phyloP scores from a whole-genome alignment of 2,329 filamentous ascomycete genomes.

The Aureobasidium sp. region DNA sequence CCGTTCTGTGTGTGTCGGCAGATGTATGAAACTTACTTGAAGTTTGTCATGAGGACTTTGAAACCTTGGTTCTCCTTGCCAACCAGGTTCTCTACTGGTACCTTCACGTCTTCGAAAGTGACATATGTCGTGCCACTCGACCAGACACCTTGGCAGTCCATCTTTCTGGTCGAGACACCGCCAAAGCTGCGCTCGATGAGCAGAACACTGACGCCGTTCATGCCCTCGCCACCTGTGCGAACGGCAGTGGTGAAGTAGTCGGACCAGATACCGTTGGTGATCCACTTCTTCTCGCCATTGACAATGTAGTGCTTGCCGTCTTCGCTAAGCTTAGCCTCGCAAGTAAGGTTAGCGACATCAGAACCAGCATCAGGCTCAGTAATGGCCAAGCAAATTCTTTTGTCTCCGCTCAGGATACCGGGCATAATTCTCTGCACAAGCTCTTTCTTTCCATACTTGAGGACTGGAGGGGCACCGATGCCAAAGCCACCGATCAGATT shows the following conservation, averaged over 20 bases:
- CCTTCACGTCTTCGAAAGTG: constrained; percentile 98
- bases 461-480: constrained; percentile 83
- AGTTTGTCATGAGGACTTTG: constrained; percentile 99
- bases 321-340: constrained; percentile 87
- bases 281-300: constrained; percentile 99
- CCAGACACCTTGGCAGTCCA: constrained; percentile 99
- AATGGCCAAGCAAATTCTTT: constrained; percentile 95
- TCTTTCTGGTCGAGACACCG: constrained; percentile 84
- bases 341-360: constrained; percentile 91
- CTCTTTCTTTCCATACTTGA: constrained; percentile 83
- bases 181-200: constrained; percentile 81
- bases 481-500: constrained; percentile 94
- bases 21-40: constrained; percentile 43
- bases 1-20: constrained; percentile 52
- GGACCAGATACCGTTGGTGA: constrained; percentile 85
- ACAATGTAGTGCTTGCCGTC: constrained; percentile 99
- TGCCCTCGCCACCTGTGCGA: constrained; percentile 74
- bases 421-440: constrained; percentile 84
- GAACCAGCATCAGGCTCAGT: constrained; percentile 91
- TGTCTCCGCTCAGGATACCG: constrained; percentile 81
- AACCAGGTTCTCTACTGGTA: constrained; percentile 96
- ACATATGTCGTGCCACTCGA: constrained; percentile 93
- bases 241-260: constrained; percentile 99
- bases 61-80: constrained; percentile 98
- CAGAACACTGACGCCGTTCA: constrained; percentile 86